Percentiles rank a stretch among this genome's conserved stretches.
Evolutionary conservation across 1,284 basidiomycete genomes (phyloP).

Genomic region (Malassezia brasiliensis): DNA sequence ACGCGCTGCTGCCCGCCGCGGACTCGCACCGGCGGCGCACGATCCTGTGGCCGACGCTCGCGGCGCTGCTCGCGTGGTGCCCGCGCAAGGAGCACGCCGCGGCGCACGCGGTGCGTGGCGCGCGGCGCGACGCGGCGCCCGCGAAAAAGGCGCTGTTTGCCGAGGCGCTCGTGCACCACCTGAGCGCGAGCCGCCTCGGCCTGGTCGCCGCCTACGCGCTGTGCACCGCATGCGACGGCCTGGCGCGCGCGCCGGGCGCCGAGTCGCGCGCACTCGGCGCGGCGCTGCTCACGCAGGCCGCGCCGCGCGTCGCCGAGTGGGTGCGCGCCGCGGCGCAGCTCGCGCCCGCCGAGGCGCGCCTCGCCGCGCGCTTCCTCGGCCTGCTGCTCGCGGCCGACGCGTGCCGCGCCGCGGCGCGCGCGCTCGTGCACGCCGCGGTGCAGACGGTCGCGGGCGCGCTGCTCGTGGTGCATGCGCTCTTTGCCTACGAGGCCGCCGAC

Average conservation of each 20-base stretch:
- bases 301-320: not conserved
- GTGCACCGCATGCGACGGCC: not conserved
- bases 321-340: not conserved
- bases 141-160: not conserved
- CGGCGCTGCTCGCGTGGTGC: not conserved
- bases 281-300: not conserved
- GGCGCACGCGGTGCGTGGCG: not conserved
- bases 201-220: not conserved
- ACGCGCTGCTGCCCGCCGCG: not conserved
- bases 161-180: slow-evolving; percentile 4
- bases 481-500: not conserved
- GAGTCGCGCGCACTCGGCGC: not conserved
- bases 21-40: slow-evolving; percentile 4
- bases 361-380: not conserved
- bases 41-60: slow-evolving; percentile 11
- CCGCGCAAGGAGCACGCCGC: not conserved
- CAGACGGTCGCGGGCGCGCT: not conserved
- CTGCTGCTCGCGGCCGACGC: not conserved
- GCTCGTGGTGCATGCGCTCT: not conserved
- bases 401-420: not conserved
- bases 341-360: not conserved
- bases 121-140: not conserved
- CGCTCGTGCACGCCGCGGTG: not conserved
- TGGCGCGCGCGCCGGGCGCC: not conserved
- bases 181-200: not conserved